These are phyloP conservation scores for Arctostaphylos glauca DNA, from an alignment of 148 eudicot genomes.

Conservation along the genomic window DNA sequence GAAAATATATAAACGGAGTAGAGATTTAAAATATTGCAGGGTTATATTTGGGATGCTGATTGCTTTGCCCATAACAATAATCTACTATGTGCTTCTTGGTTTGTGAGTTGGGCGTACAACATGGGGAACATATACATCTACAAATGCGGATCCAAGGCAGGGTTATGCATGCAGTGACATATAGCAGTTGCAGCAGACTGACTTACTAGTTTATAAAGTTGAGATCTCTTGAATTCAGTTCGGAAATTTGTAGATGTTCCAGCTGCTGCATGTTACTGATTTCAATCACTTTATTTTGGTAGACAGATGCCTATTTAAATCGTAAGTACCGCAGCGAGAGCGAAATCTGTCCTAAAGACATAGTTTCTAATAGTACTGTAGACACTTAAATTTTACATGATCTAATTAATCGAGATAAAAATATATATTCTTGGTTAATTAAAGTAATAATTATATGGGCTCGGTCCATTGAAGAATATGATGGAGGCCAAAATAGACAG, in stretches of 20 bases:
- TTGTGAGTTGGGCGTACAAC: conserved; percentile 29
- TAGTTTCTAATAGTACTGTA: too few relatives aligned
- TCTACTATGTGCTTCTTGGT: conserved; percentile 82
- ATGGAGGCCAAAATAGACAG: too few relatives aligned
- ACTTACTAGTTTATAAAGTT: conserved; percentile 4
- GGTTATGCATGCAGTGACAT: conserved; percentile 4
- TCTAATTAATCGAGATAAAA: too few relatives aligned
- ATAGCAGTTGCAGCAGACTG: conserved; percentile 7
- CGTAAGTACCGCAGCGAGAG: too few relatives aligned
- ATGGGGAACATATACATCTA: background rate
- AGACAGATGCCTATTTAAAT: too few relatives aligned
- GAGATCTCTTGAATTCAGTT: conserved; percentile 35
- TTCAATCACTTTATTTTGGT: too few relatives aligned
- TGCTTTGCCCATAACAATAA: conserved; percentile 84
- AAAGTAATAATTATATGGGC: too few relatives aligned
- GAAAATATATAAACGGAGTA: too few relatives aligned
- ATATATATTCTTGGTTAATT: too few relatives aligned
- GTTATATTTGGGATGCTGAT: conserved; percentile 94
- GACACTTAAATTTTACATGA: too few relatives aligned
- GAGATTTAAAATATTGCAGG: conserved; percentile 42
- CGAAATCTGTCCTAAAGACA: too few relatives aligned
- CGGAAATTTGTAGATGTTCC: conserved; percentile 7
- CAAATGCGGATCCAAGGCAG: conserved; percentile 21
- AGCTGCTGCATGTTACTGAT: background rate
- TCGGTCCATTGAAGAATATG: too few relatives aligned